phyloP scores from a whole-genome alignment of 2,329 filamentous ascomycete genomes.

The Aspergillus sp. region DNA sequence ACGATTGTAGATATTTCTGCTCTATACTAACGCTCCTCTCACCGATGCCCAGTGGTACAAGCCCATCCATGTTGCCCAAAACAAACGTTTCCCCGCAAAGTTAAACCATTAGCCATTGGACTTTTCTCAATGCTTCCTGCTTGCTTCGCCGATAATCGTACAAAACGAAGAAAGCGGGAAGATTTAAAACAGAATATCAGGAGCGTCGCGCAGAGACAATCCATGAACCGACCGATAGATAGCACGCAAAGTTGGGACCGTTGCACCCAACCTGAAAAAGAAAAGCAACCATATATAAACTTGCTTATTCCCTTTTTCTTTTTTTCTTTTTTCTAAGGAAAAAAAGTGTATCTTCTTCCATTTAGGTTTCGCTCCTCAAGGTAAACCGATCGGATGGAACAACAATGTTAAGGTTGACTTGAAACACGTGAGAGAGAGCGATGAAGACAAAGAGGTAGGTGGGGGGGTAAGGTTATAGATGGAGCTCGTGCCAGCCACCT shows the following conservation, averaged over 20 bases:
- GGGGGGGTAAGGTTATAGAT: conserved; percentile 44
- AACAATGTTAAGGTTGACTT: conserved; percentile 12
- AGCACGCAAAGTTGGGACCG: neutral
- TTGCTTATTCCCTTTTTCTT: no score
- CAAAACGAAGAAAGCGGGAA: neutral
- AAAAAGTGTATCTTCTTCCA: no score
- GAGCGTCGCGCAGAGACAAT: neutral
- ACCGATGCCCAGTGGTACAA: no score
- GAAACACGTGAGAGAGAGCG: conserved; percentile 7
- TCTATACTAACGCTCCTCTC: no score
- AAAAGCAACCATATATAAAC: neutral
- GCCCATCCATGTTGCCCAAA: no score
- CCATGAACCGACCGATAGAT: neutral
- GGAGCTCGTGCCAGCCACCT: conserved; percentile 75
- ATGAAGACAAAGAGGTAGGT: conserved; percentile 1
- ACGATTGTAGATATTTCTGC: no score
- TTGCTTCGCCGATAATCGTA: neutral
- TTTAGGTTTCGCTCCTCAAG: conserved; percentile 2
- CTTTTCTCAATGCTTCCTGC: neutral
- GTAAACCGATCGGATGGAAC: conserved; percentile 9
- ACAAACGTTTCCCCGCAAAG: no score
- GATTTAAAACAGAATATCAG: neutral
- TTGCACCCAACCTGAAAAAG: neutral
- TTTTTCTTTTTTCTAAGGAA: no score
- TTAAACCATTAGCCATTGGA: neutral